Evolutionary conservation across 257 asterid genomes (phyloP).

Genomic region (Solanum chilense): DNA sequence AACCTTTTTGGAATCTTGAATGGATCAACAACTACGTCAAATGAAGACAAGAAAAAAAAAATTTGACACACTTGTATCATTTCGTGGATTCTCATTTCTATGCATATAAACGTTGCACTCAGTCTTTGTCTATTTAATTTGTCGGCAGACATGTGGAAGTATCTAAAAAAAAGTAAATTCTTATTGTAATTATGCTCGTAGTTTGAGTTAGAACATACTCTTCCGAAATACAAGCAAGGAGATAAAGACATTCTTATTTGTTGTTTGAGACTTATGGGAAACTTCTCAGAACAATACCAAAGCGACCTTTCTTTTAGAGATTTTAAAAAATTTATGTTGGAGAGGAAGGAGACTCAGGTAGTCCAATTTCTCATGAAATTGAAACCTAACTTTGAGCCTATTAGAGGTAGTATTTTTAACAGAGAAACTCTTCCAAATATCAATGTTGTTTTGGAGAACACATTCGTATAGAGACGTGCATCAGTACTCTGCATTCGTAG

Average conservation of each 20-base stretch:
- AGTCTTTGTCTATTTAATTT: not conserved
- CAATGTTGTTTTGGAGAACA: not conserved
- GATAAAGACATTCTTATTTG: not conserved
- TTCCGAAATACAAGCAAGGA: not conserved
- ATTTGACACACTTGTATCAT: not conserved
- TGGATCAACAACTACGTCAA: not conserved
- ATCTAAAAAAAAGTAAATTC: too few relatives aligned
- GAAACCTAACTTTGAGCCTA: not conserved
- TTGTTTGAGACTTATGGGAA: not conserved
- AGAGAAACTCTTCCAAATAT: not conserved
- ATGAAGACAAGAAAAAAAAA: not conserved
- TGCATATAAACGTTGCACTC: not conserved
- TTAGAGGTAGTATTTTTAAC: not conserved
- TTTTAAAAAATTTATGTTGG: not conserved
- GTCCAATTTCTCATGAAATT: not conserved
- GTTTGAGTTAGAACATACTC: not conserved
- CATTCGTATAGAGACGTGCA: not conserved
- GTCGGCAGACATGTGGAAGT: not conserved
- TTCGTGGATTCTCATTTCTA: not conserved
- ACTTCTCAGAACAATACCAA: not conserved
- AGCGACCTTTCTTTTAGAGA: not conserved
- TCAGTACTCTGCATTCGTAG: not conserved
- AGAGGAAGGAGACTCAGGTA: not conserved
- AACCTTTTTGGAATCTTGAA: not conserved
- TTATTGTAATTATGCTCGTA: not conserved